Percentiles rank a stretch among this genome's conserved stretches.
phyloP scores from a whole-genome alignment of 257 asterid genomes.

The Paraleonurus japonicus region DNA sequence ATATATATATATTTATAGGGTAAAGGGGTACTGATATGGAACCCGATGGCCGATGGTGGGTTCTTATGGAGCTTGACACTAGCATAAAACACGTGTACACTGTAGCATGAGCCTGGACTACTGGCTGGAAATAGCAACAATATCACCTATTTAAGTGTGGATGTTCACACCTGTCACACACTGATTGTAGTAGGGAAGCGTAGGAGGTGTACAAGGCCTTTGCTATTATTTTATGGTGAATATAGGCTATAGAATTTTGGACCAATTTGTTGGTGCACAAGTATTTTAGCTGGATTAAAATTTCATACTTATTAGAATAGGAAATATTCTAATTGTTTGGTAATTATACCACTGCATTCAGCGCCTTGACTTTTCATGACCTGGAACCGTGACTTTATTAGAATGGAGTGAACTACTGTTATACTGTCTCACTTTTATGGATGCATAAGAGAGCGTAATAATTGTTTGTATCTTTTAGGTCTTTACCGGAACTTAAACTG shows the following conservation, averaged over 20 bases:
- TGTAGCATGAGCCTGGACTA: background rate
- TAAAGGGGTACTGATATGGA: too few species aligned
- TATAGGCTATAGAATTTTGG: background rate
- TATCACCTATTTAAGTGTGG: background rate
- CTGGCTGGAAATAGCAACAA: background rate
- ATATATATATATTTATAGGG: too few species aligned
- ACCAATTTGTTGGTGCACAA: background rate
- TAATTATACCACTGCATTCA: background rate
- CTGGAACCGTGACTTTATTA: background rate
- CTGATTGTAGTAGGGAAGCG: background rate
- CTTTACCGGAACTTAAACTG: constrained; percentile 64
- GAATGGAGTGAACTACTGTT: background rate
- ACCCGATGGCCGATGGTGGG: too few species aligned
- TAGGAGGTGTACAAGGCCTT: background rate
- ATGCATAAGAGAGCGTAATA: constrained; percentile 11
- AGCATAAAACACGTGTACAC: too few species aligned
- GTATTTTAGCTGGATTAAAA: background rate
- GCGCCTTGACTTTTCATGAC: background rate
- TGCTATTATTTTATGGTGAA: background rate
- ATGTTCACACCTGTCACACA: background rate
- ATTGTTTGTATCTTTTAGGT: constrained; percentile 46
- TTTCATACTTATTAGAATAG: background rate
- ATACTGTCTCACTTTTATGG: constrained; percentile 14
- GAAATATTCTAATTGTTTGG: background rate
- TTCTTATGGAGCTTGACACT: too few species aligned